Conservation (phyloP, 768 basidiomycete species). For the Hygrocybe coccinea region DNA sequence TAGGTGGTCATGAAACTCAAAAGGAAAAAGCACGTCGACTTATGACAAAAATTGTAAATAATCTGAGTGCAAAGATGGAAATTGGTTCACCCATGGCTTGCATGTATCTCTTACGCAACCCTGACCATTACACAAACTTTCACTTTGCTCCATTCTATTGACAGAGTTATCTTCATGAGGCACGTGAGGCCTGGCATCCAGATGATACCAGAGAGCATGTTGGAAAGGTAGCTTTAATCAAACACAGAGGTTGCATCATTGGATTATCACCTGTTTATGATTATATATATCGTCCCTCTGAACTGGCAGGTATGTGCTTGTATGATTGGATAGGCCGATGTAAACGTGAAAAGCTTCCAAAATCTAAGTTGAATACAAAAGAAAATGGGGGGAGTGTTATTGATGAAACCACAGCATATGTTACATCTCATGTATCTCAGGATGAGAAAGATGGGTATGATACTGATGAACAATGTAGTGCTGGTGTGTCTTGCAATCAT, state of each 20-base stretch:
- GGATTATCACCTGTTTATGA: slow-evolving; percentile 22
- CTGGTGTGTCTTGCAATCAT: background rate
- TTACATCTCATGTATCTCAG: slow-evolving; percentile 15
- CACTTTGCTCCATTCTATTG: slow-evolving; percentile 19
- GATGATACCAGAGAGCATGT: slow-evolving; percentile 4
- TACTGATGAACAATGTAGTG: too few relatives aligned
- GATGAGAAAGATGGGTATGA: too few relatives aligned
- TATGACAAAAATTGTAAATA: slow-evolving; percentile 27
- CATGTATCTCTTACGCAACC: slow-evolving; percentile 22
- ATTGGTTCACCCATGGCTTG: slow-evolving; percentile 28
- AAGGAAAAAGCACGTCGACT: slow-evolving; percentile 19
- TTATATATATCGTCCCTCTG: slow-evolving; percentile 24
- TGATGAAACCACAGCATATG: slow-evolving; percentile 7
- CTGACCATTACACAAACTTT: slow-evolving; percentile 31
- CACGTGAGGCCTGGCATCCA: slow-evolving; percentile 9
- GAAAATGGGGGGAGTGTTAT: background rate
- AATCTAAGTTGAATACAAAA: background rate
- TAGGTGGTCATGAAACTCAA: slow-evolving; percentile 4
- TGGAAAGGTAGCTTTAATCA: slow-evolving; percentile 20
- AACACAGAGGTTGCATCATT: slow-evolving; percentile 13
- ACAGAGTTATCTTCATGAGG: slow-evolving; percentile 16
- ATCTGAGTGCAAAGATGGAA: slow-evolving; percentile 25
- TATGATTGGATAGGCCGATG: slow-evolving; percentile 26
- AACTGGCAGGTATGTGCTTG: slow-evolving; percentile 19
- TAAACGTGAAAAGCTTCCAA: slow-evolving; percentile 10